Conservation (phyloP, 768 basidiomycete genomes). For the Austroboletus eburneus region DNA sequence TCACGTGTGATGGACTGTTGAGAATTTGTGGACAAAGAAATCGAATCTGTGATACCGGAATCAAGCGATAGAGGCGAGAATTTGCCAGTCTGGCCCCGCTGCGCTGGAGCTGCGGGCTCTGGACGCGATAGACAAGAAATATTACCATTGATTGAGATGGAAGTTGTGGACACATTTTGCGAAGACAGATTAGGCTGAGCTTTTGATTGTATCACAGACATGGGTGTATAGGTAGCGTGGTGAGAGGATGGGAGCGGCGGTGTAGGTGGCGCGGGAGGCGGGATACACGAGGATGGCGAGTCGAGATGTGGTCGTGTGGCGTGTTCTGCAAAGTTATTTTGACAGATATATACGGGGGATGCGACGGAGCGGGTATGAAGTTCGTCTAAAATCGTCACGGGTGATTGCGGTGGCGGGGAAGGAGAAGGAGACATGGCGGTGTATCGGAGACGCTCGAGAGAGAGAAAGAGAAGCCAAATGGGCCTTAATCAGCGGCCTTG, state of each 20-base stretch:
- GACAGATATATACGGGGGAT: conserved; percentile 1
- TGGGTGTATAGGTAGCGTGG: conserved; percentile 11
- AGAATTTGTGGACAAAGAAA: conserved; percentile 4
- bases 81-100: conserved; percentile 6
- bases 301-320: conserved; percentile 4
- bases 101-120: conserved; percentile 6
- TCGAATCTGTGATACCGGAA: conserved; percentile 12
- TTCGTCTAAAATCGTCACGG: conserved; percentile 18
- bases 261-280: conserved; percentile 20
- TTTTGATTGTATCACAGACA: conserved; percentile 16
- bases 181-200: conserved; percentile 18
- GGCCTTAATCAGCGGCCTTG: conserved; percentile 10
- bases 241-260: conserved; percentile 4
- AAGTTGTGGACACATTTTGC: conserved; percentile 8
- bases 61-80: conserved; percentile 9
- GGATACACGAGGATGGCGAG: conserved; percentile 12
- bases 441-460: conserved; percentile 21
- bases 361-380: conserved; percentile 6
- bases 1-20: conserved; percentile 25
- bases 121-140: conserved; percentile 22
- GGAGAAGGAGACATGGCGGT: conserved; percentile 23
- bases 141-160: conserved; percentile 11
- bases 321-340: conserved; percentile 5
- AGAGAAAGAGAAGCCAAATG: conserved; percentile 12
- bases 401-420: conserved; percentile 24